Evolutionary conservation across 768 basidiomycete genomes (phyloP).

Genomic region (Leccinum olivaceopallidum): DNA sequence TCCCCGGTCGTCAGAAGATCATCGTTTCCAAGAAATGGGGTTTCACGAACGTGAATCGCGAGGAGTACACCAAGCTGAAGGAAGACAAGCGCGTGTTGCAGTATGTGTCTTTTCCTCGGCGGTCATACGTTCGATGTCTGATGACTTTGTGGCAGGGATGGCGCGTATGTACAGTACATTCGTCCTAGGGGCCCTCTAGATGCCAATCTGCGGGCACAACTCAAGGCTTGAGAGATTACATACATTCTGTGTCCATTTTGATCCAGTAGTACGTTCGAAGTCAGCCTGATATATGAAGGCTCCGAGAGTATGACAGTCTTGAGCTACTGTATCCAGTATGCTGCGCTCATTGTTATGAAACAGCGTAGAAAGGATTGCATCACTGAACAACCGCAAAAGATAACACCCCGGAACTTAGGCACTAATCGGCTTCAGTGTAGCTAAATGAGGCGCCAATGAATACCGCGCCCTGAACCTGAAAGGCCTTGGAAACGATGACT

Average conservation of each 20-base stretch:
- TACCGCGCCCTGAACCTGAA: no score
- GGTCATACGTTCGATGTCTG: not conserved
- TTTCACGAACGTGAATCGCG: slow-evolving; percentile 92
- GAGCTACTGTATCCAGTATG: not conserved
- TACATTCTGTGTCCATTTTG: slow-evolving; percentile 8
- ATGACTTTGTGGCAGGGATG: slow-evolving; percentile 50
- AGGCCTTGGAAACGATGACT: no score
- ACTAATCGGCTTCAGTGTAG: no score
- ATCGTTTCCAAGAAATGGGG: slow-evolving; percentile 98
- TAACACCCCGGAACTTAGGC: no score
- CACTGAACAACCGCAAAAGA: not conserved
- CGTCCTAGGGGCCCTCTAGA: slow-evolving; percentile 84
- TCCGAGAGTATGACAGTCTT: not conserved
- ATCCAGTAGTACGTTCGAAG: not conserved
- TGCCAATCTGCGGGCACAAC: slow-evolving; percentile 81
- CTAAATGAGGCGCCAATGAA: no score
- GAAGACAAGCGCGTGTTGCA: slow-evolving; percentile 86
- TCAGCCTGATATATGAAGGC: not conserved
- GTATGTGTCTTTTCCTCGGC: slow-evolving; percentile 47
- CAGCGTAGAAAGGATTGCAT: not conserved
- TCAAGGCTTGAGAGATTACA: slow-evolving; percentile 55
- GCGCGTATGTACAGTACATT: slow-evolving; percentile 94
- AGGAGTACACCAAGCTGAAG: slow-evolving; percentile 87
- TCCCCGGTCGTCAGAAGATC: slow-evolving; percentile 98
- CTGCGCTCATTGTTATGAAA: not conserved